Percentiles rank a stretch among this genome's conserved stretches.
phyloP scores from a whole-genome alignment of 108 stramenopile genomes.

The Skeletonema potamos region DNA sequence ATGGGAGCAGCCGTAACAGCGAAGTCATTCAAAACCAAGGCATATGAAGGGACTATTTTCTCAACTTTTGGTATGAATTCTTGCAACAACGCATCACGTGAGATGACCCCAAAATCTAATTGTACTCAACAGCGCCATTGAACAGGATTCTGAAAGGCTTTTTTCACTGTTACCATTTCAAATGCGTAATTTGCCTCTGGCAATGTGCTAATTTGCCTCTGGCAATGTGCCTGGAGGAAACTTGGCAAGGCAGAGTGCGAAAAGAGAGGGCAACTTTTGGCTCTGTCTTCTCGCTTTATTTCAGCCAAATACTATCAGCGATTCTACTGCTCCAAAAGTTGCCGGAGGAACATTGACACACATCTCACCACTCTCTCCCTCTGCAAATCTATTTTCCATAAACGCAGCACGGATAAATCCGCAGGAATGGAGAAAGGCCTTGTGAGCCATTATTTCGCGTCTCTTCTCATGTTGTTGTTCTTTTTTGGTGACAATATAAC shows the following conservation, averaged over 20 bases:
- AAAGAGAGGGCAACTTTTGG: background rate
- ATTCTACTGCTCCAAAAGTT: background rate
- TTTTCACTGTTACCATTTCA: background rate
- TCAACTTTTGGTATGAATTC: background rate
- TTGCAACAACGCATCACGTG: background rate
- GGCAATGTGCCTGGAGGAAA: background rate
- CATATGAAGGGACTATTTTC: background rate
- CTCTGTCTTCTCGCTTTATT: background rate
- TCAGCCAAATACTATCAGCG: background rate
- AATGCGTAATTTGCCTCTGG: no score
- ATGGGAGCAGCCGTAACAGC: background rate
- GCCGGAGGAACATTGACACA: background rate
- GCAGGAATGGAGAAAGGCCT: background rate
- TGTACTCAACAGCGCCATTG: background rate
- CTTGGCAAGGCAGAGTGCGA: background rate
- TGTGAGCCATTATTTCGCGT: background rate
- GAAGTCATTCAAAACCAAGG: background rate
- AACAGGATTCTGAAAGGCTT: background rate
- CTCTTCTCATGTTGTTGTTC: background rate
- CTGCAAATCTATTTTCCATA: background rate
- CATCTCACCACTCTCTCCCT: background rate
- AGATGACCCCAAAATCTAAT: background rate
- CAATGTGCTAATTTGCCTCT: background rate
- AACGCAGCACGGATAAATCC: background rate
- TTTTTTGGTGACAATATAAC: background rate